Percentiles rank a stretch among this genome's conserved stretches.
Evolutionary conservation across 2,329 filamentous ascomycete genomes (phyloP).

Genomic region (Trichoderma polysporum): DNA sequence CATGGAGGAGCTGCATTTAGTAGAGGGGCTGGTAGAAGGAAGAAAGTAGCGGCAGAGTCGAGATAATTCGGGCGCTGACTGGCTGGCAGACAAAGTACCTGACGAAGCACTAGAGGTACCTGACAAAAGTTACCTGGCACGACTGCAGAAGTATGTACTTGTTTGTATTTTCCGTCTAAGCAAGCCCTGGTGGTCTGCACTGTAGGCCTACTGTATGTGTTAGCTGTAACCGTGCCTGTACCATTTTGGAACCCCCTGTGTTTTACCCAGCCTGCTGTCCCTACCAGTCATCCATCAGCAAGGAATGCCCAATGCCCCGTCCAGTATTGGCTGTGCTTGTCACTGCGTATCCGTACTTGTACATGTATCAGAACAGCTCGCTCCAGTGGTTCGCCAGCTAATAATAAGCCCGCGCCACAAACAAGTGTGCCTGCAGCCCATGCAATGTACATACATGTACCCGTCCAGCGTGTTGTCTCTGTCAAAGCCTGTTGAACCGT

Average conservation of each 20-base stretch:
- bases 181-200: background rate
- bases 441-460: background rate
- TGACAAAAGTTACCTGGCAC: background rate
- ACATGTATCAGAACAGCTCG: background rate
- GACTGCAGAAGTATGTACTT: background rate
- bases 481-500: background rate
- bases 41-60: background rate
- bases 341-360: background rate
- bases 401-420: constrained; percentile 3
- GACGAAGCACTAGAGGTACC: background rate
- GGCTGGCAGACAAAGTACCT: too few species aligned
- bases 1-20: background rate
- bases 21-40: background rate
- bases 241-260: background rate
- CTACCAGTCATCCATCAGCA: background rate
- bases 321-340: background rate
- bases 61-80: background rate
- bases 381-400: background rate
- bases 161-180: background rate
- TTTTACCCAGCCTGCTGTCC: background rate
- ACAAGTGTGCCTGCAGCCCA: background rate
- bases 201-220: too few species aligned
- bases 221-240: background rate
- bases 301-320: background rate
- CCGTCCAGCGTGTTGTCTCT: background rate